Evolutionary conservation across 345 rosid genomes (phyloP), one percentile per base, ranked within the genome.

Genomic region (Euphorbia pulcherrima): DNA sequence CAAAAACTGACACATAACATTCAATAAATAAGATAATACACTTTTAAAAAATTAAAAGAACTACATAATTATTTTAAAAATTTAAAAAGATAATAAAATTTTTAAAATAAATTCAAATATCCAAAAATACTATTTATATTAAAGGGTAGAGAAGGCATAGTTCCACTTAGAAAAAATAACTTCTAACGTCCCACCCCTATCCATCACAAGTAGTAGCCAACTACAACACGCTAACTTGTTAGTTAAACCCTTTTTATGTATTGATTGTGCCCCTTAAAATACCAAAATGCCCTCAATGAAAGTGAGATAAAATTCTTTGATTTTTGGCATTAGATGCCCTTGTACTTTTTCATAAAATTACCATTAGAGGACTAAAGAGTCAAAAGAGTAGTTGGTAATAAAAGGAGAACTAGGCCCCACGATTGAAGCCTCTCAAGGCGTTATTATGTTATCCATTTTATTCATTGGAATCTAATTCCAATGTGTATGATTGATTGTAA

Each of bases 141-240:
- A 33, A 63, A 64, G 76, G 81, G 69, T 55, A 77, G 24, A 53
- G 72, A 67, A 65, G 79, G 77, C 20, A 47, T 23, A 68, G 29
- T 69, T 0, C 73, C 73, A 68, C 76, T 60, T 4, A 59, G 61
- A 52, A 67, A 35, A 68, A 67, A 72, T 37, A 27, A 52, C 55
- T 62, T 68, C 68, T 61, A 65, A 1, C 50, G 12, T 44, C 50
- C 50, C 13, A 12, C 16, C 50, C 67, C 79, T 23, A 61, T 75
- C 80, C 68, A 70, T 65, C 68, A 66, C 46, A 41, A 8, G 13
- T 7, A 72, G 82, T 77, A 64, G 73, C 27, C 79, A 73, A 73
- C 69, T 73, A 64, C 69, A 4, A 64, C 87, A 84, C 85, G 85
- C 75, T n/a, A 80, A 50, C 41, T 77, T 28, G 70, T 76, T 65